These are phyloP conservation scores for Omphalotus olearius DNA, from an alignment of 1,284 basidiomycete species.

Conservation along the genomic window DNA sequence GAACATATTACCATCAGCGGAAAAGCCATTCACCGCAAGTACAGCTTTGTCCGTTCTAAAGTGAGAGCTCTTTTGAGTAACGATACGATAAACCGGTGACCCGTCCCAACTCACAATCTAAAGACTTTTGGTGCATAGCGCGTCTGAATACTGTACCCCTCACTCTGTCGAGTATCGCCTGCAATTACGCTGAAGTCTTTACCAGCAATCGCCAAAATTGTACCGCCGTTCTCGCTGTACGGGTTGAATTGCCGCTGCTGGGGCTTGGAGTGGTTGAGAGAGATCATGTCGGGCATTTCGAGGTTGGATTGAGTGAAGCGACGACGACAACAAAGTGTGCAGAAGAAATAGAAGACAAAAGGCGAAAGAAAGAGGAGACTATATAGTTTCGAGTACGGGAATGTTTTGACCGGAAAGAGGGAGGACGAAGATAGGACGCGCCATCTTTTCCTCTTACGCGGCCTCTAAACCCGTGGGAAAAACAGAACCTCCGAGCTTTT, in stretches of 20 bases:
- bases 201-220: constrained; percentile 92
- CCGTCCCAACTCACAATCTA: constrained; percentile 50
- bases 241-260: constrained; percentile 76
- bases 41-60: constrained; percentile 88
- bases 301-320: too few species aligned
- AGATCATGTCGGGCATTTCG: constrained; percentile 30
- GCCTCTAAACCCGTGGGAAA: too few species aligned
- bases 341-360: too few species aligned
- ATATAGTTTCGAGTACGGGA: too few species aligned
- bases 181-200: constrained; percentile 90
- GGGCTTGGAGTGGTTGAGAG: constrained; percentile 32
- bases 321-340: too few species aligned
- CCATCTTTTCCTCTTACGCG: too few species aligned
- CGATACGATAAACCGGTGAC: constrained; percentile 15
- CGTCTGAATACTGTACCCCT: constrained; percentile 93
- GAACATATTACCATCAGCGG: constrained; percentile 93
- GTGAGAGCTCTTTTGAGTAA: not conserved
- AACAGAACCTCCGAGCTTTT: too few species aligned
- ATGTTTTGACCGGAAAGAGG: too few species aligned
- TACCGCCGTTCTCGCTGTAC: constrained; percentile 89
- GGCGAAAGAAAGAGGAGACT: too few species aligned
- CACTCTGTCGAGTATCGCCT: constrained; percentile 91
- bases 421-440: too few species aligned
- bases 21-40: constrained; percentile 91
- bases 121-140: constrained; percentile 81